Evolutionary conservation across 1,284 basidiomycete species (phyloP).

Genomic region (Leccinum idahoense): DNA sequence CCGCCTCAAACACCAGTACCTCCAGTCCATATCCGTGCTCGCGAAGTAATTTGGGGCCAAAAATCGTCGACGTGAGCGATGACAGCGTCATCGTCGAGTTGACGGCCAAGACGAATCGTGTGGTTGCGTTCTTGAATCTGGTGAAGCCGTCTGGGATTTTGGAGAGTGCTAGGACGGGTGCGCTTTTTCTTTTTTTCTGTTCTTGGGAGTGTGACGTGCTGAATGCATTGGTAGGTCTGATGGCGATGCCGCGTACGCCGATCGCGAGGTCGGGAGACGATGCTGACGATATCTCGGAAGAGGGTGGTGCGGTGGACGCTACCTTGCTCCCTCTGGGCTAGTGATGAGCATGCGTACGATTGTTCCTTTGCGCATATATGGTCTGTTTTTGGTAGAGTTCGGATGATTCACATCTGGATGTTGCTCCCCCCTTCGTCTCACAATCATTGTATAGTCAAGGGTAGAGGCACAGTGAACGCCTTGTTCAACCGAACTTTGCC

Average conservation of each 20-base stretch:
- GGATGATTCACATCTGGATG: too few relatives aligned
- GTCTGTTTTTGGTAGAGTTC: neutral
- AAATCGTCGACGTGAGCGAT: conserved; percentile 93
- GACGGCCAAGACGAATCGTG: conserved; percentile 85
- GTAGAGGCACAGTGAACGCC: too few relatives aligned
- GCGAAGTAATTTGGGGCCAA: conserved; percentile 88
- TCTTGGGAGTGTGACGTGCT: neutral
- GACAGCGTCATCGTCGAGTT: conserved; percentile 94
- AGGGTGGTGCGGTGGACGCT: conserved; percentile 66
- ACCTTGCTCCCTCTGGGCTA: conserved; percentile 89
- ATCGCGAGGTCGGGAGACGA: conserved; percentile 68
- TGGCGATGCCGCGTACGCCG: conserved; percentile 95
- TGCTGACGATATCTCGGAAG: conserved; percentile 43
- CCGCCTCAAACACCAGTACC: conserved; percentile 84
- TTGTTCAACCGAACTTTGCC: too few relatives aligned
- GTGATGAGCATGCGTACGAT: conserved; percentile 9
- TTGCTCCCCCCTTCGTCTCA: conserved; percentile 5
- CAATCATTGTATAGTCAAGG: too few relatives aligned
- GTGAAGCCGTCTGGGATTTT: conserved; percentile 94
- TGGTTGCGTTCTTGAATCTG: conserved; percentile 91
- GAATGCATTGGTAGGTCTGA: conserved; percentile 55
- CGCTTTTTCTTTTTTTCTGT: neutral
- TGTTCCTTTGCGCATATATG: neutral
- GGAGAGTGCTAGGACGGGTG: conserved; percentile 86
- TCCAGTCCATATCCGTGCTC: conserved; percentile 82